phyloP scores from a whole-genome alignment of 164 flowering plant species.

The Umbilicus rupestris region DNA sequence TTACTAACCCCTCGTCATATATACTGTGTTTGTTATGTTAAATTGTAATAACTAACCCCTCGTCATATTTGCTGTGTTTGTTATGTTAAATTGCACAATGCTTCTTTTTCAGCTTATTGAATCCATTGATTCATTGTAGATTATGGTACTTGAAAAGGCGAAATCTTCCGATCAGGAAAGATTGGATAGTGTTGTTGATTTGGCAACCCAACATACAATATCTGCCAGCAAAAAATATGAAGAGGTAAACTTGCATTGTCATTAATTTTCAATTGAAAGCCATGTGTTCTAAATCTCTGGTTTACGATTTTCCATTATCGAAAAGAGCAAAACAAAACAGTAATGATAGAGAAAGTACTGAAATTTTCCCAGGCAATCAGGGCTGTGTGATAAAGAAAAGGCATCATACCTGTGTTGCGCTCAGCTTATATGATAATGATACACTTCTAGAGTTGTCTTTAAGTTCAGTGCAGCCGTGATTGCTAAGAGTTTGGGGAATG shows the following conservation, averaged over 20 bases:
- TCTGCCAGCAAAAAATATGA: slow-evolving; percentile 46
- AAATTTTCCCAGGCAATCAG: no score
- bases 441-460: no score
- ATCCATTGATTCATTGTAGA: slow-evolving; percentile 24
- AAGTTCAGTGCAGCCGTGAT: no score
- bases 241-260: slow-evolving; percentile 37
- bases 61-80: background rate
- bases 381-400: no score
- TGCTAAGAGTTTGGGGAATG: no score
- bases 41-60: background rate
- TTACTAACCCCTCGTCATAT: background rate
- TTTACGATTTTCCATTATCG: no score
- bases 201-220: slow-evolving; percentile 49
- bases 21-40: background rate
- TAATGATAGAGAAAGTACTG: no score
- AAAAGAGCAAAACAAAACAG: no score
- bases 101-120: background rate
- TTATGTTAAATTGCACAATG: background rate
- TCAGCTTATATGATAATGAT: no score
- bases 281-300: no score
- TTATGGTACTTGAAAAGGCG: slow-evolving; percentile 53
- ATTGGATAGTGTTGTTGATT: slow-evolving; percentile 38
- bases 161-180: slow-evolving; percentile 58
- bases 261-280: no score
- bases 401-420: no score